Conservation (phyloP, 805 yeast genomes). For the Candida xiaguanensis region DNA sequence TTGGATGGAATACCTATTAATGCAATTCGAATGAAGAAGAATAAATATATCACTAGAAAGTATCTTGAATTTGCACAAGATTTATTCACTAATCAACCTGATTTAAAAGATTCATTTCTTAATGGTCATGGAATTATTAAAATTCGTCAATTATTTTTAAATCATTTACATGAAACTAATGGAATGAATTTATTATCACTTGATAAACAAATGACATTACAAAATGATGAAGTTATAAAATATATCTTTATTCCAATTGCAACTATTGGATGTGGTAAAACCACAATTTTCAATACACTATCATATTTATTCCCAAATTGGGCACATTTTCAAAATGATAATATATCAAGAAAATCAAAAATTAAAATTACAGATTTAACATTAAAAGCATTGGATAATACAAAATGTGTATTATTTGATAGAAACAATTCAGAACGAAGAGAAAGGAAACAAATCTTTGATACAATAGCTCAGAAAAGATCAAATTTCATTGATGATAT, state of each 20-base stretch:
- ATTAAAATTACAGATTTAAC: constrained; percentile 47
- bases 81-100: constrained; percentile 47
- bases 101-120: constrained; percentile 42
- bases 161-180: constrained; percentile 34
- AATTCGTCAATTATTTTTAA: constrained; percentile 63
- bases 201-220: constrained; percentile 24
- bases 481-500: constrained; percentile 36
- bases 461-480: constrained; percentile 43
- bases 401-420: constrained; percentile 63
- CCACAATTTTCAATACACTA: constrained; percentile 70
- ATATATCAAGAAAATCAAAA: constrained; percentile 48
- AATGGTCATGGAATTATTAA: constrained; percentile 70
- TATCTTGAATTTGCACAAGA: constrained; percentile 68
- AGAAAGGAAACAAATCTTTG: constrained; percentile 68
- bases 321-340: constrained; percentile 82
- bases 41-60: constrained; percentile 56
- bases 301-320: constrained; percentile 52
- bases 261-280: constrained; percentile 93
- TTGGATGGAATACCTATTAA: constrained; percentile 32
- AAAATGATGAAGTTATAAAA: constrained; percentile 34
- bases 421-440: constrained; percentile 73
- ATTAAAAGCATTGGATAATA: constrained; percentile 26
- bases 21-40: constrained; percentile 40
- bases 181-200: constrained; percentile 58
- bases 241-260: constrained; percentile 79